phyloP scores from a whole-genome alignment of 805 yeast species.

The Candida stauntonica region DNA sequence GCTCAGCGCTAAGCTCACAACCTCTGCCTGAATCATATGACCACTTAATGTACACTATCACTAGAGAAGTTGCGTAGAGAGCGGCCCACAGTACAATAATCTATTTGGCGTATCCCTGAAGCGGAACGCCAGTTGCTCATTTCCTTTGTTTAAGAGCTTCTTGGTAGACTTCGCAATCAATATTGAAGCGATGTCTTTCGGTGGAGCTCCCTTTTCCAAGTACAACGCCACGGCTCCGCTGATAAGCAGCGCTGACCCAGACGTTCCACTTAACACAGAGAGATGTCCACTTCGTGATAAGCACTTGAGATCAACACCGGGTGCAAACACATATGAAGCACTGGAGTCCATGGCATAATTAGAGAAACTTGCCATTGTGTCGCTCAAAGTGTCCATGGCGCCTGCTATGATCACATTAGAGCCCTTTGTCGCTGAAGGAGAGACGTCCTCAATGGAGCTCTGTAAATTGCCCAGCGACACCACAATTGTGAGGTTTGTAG shows the following conservation, averaged over 20 bases:
- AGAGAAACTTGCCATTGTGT: constrained; percentile 67
- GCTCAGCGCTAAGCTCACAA: constrained; percentile 68
- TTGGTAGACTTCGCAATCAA: constrained; percentile 42
- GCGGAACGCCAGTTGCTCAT: not conserved
- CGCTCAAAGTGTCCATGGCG: constrained; percentile 71
- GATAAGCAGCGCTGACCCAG: constrained; percentile 73
- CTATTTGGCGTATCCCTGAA: constrained; percentile 8
- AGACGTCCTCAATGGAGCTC: constrained; percentile 64
- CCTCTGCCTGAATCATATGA: constrained; percentile 33
- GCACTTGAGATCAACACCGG: constrained; percentile 67
- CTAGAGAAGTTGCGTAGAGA: not conserved
- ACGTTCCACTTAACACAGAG: constrained; percentile 53
- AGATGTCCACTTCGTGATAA: too few species aligned
- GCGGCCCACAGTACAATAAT: constrained; percentile 12
- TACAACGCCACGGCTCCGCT: constrained; percentile 58
- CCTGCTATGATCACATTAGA: constrained; percentile 71
- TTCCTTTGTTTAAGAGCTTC: not conserved
- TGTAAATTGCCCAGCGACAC: constrained; percentile 86
- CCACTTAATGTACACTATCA: constrained; percentile 1
- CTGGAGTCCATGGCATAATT: constrained; percentile 72
- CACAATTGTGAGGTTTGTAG: constrained; percentile 43
- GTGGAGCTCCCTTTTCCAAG: constrained; percentile 45
- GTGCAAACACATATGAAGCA: constrained; percentile 58
- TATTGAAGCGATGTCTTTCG: constrained; percentile 36
- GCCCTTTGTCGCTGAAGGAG: constrained; percentile 81